phyloP scores from a whole-genome alignment of 805 yeast species.

The Kazachstania martiniae region DNA sequence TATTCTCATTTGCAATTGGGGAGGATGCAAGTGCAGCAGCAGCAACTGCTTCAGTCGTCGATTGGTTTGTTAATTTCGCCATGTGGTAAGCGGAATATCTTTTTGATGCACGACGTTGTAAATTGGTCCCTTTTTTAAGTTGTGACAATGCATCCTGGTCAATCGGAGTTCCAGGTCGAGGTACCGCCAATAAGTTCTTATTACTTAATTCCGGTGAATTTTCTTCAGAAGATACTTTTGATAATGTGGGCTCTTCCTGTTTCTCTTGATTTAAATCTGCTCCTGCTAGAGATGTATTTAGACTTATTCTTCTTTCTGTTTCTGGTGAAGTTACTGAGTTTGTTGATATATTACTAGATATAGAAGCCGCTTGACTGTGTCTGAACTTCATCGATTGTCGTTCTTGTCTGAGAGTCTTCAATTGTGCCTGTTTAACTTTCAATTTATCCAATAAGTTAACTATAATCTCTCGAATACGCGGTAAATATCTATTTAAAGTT shows the following conservation, averaged over 20 bases:
- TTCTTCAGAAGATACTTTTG: background rate
- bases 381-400: slow-evolving; percentile 4
- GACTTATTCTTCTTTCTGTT: background rate
- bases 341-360: slow-evolving; percentile 4
- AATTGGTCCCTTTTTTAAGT: slow-evolving; percentile 69
- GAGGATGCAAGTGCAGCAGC: slow-evolving; percentile 14
- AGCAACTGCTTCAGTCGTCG: slow-evolving; percentile 21
- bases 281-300: background rate
- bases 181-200: background rate
- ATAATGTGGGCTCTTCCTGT: background rate
- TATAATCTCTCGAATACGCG: slow-evolving; percentile 76
- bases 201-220: background rate
- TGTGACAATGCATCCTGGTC: slow-evolving; percentile 57
- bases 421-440: slow-evolving; percentile 61
- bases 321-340: background rate
- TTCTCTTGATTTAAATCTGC: background rate
- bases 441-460: slow-evolving; percentile 68
- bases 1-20: background rate
- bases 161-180: slow-evolving; percentile 7
- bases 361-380: slow-evolving; percentile 11
- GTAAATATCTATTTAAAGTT: slow-evolving; percentile 68
- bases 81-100: slow-evolving; percentile 90
- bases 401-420: slow-evolving; percentile 18
- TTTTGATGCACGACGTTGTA: slow-evolving; percentile 88
- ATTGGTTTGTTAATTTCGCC: slow-evolving; percentile 53